Percentiles rank a stretch among this genome's conserved stretches.
Conservation (phyloP, 2,329 filamentous ascomycete genomes). For the Fusarium xylarioides region DNA sequence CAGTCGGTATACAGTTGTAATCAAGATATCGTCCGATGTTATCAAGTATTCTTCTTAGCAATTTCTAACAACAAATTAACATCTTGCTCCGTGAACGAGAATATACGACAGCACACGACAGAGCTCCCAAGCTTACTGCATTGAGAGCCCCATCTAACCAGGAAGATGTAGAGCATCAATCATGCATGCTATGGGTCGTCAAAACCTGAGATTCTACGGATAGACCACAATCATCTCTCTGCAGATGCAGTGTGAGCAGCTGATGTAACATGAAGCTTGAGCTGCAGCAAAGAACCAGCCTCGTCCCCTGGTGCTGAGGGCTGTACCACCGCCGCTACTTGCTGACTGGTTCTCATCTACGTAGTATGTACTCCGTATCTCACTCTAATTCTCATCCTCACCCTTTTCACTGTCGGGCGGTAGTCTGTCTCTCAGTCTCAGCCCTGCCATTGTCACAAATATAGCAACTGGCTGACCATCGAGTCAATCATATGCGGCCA, state of each 20-base stretch:
- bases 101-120: neutral
- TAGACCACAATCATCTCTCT: neutral
- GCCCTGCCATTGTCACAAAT: slow-evolving; percentile 32
- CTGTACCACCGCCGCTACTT: neutral
- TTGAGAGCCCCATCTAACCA: neutral
- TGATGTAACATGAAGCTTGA: slow-evolving; percentile 11
- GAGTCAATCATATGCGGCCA: slow-evolving; percentile 12
- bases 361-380: no score
- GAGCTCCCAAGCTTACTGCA: neutral
- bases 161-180: neutral
- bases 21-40: neutral
- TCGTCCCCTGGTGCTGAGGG: slow-evolving; percentile 1
- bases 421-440: neutral
- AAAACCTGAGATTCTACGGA: neutral
- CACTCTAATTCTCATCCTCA: neutral
- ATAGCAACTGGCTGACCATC: slow-evolving; percentile 31
- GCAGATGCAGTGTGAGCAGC: neutral
- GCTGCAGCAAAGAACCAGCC: slow-evolving; percentile 10
- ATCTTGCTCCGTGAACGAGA: neutral
- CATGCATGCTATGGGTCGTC: neutral
- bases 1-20: neutral
- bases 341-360: neutral
- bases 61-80: neutral
- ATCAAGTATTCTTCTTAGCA: neutral
- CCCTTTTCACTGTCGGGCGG: neutral